Percentiles rank a stretch among this genome's conserved stretches.
These are phyloP conservation scores for Lactarius quietus DNA, from an alignment of 768 basidiomycete genomes.

Conservation along the genomic window DNA sequence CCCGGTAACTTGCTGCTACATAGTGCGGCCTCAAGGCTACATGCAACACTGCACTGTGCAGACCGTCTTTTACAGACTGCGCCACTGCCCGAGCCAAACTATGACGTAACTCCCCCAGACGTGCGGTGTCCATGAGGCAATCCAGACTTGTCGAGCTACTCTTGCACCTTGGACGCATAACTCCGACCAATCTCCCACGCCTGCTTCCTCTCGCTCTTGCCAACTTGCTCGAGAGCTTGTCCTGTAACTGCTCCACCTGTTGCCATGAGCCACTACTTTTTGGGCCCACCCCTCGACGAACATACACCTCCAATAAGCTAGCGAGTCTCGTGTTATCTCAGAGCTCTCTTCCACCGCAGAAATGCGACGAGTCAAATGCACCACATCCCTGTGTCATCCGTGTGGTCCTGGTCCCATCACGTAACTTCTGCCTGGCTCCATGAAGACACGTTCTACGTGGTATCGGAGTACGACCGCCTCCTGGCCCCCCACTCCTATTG, in stretches of 20 bases:
- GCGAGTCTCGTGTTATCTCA: not conserved
- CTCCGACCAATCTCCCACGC: constrained; percentile 1
- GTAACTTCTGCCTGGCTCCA: not conserved
- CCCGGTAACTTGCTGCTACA: not conserved
- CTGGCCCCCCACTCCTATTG: not conserved
- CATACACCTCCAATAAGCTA: not conserved
- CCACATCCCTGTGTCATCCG: constrained; percentile 14
- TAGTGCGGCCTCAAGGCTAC: not conserved
- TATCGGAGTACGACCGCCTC: not conserved
- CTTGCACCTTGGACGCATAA: not conserved
- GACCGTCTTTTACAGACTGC: not conserved
- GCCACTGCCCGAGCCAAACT: not conserved
- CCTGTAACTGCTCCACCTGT: not conserved
- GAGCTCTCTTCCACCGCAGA: not conserved
- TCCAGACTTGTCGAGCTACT: not conserved
- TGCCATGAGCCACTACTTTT: not conserved
- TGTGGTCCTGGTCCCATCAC: constrained; percentile 5
- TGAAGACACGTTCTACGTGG: not conserved
- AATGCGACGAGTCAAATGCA: constrained; percentile 3
- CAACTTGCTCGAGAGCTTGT: not conserved
- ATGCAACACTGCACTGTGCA: not conserved
- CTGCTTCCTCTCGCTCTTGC: not conserved
- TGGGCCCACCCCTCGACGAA: not conserved
- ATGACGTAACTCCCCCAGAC: constrained; percentile 11
- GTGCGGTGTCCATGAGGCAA: constrained; percentile 14